Base-by-base conservation (phyloP, 805 yeast species). In the Kodamaea hsintzibuensis region DNA sequence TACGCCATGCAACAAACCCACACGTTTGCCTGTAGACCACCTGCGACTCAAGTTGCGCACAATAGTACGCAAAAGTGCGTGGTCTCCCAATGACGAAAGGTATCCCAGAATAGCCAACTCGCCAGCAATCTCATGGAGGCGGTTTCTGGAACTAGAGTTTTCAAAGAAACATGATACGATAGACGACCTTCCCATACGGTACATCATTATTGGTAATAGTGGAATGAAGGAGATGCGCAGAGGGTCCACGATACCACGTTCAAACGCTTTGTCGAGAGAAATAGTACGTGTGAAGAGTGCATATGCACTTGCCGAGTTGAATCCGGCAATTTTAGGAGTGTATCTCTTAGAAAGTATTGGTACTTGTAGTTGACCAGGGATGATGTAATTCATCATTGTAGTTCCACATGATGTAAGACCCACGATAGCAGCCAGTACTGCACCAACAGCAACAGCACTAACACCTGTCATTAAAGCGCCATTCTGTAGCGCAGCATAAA, bases 371-470 rank as follows among this genome's bases (percentile, higher is more conserved):
- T 67, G 67, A 2, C 67, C 65, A 0, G 79, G 79, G 10, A 73
- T 62, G 5, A 75, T 45, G 42, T 68, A 63, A 51, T 73, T 76
- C 65, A 74, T 62, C 55, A 73, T 71, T 42, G 67, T 69, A 22
- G 73, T 56, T 1, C 79, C 79, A 51, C 71, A 65, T 0, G 74
- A 61, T 0, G 78, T 69, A 10, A 76, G 57, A 1, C 73, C 77
- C 30, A 74, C 65, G 54, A 72, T 72, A 0, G 77, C 75, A 69
- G 73, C 65, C 8, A 76, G 68, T 5, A 72, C 59, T 1, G 74
- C 60, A 1, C 80, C 80, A 1, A 79, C 70, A 7, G 69, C 64
- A 1, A 78, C 78, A 2, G 77, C 71, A 2, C 76, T 61, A n/a
- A 74, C 16, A 1, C 72, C 76, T n/a, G 73, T 48, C 49, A 70